A percentile compares a stretch with the other conserved stretches of the same genome.
phyloP scores from a whole-genome alignment of 805 yeast species.

The Candida nanaspora region DNA sequence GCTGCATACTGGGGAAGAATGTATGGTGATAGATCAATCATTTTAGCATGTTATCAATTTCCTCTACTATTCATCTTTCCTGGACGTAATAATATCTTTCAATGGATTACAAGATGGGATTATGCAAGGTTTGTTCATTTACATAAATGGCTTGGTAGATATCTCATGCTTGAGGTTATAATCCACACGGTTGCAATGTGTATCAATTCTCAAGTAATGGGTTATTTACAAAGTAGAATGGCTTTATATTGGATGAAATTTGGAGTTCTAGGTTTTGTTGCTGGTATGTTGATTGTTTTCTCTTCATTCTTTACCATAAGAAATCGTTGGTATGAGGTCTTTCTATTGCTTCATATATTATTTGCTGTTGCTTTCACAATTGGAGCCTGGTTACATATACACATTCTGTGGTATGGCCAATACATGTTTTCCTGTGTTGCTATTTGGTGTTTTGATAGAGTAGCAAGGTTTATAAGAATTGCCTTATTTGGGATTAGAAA shows the following conservation, averaged over 20 bases:
- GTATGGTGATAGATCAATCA: slow-evolving; percentile 46
- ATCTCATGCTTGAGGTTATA: slow-evolving; percentile 31
- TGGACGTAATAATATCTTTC: slow-evolving; percentile 55
- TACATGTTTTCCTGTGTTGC: slow-evolving; percentile 33
- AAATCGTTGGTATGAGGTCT: slow-evolving; percentile 50
- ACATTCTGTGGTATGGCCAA: slow-evolving; percentile 21
- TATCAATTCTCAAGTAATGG: slow-evolving; percentile 15
- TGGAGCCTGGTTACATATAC: slow-evolving; percentile 53
- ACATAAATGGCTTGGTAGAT: slow-evolving; percentile 52
- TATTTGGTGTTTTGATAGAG: slow-evolving; percentile 49
- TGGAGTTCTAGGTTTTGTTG: slow-evolving; percentile 31
- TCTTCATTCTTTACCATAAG: slow-evolving; percentile 47
- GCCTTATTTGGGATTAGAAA: slow-evolving; percentile 28
- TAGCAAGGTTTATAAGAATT: slow-evolving; percentile 35
- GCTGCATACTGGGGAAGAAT: slow-evolving; percentile 24
- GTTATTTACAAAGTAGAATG: slow-evolving; percentile 19
- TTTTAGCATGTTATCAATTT: slow-evolving; percentile 36
- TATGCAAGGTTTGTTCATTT: slow-evolving; percentile 46
- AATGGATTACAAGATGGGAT: slow-evolving; percentile 53
- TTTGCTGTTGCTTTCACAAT: slow-evolving; percentile 46
- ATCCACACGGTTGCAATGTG: slow-evolving; percentile 34
- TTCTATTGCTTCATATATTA: slow-evolving; percentile 50
- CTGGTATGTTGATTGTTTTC: slow-evolving; percentile 33
- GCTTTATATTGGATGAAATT: slow-evolving; percentile 19
- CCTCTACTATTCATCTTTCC: slow-evolving; percentile 54